Percentiles rank a stretch among this genome's conserved stretches.
phyloP scores from a whole-genome alignment of 768 basidiomycete genomes.

The Lactarius tabidus region DNA sequence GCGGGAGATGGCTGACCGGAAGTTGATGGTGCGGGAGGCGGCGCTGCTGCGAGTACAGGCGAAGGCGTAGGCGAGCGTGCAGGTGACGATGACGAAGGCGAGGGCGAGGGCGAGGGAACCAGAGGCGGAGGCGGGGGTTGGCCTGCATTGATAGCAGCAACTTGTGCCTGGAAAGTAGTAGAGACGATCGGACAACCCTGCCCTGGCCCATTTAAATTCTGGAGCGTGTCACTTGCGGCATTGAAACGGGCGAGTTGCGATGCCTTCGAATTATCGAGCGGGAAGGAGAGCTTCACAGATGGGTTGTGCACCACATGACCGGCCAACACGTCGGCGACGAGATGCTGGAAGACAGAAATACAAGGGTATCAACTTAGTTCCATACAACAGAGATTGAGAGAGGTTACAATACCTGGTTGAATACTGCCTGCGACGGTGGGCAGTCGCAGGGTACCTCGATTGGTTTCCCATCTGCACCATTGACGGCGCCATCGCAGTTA shows the following conservation, averaged over 20 bases:
- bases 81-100: no score
- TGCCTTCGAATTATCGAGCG: conserved; percentile 45
- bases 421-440: conserved; percentile 36
- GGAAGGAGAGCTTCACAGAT: conserved; percentile 54
- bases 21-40: no score
- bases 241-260: conserved; percentile 55
- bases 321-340: conserved; percentile 8
- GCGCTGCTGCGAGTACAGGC: no score
- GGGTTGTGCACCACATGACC: conserved; percentile 59
- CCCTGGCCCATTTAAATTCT: conserved; percentile 67
- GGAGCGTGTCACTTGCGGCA: conserved; percentile 60
- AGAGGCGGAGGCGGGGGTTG: no score
- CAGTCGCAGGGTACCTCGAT: conserved; percentile 42
- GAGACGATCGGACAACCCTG: conserved; percentile 63
- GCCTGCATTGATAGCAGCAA: no score
- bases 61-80: no score
- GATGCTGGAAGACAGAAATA: conserved; percentile 6
- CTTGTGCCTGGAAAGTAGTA: conserved; percentile 40
- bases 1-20: no score
- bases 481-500: conserved; percentile 29
- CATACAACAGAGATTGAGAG: no score
- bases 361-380: no score
- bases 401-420: conserved; percentile 29
- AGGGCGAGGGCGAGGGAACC: no score
- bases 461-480: conserved; percentile 33